A percentile compares a stretch with the other conserved stretches of the same genome.
Evolutionary conservation across 192 early-diverging fungal species (phyloP).

Genomic region (Phycomyces blakesleeanus): DNA sequence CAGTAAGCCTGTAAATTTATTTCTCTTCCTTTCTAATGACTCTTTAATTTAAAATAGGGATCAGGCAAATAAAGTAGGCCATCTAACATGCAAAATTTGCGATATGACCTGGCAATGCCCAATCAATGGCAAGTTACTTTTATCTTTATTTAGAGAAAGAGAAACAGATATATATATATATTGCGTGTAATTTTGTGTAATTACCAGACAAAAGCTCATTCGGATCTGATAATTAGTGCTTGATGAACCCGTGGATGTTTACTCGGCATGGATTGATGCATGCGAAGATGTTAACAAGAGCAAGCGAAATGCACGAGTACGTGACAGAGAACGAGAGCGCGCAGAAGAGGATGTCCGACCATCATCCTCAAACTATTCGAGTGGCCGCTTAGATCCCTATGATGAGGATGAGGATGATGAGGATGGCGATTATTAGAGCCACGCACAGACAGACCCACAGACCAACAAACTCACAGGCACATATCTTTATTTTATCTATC

Average conservation of each 20-base stretch:
- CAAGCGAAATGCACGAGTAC: constrained; percentile 14
- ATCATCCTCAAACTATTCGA: constrained; percentile 11
- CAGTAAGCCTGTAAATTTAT: background rate
- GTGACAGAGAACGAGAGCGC: background rate
- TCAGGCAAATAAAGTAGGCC: constrained; percentile 65
- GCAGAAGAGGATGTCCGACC: constrained; percentile 10
- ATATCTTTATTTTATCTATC: too few relatives aligned
- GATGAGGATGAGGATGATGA: constrained; percentile 19
- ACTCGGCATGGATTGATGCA: constrained; percentile 87
- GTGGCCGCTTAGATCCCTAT: constrained; percentile 15
- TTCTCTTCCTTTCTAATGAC: constrained; percentile 9
- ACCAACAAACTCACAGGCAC: too few relatives aligned
- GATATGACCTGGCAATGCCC: constrained; percentile 66
- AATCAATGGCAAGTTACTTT: constrained; percentile 60
- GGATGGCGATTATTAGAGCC: background rate
- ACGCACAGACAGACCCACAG: too few relatives aligned
- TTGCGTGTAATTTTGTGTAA: too few relatives aligned
- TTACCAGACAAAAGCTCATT: background rate
- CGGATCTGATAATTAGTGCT: constrained; percentile 43
- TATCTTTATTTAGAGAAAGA: too few relatives aligned
- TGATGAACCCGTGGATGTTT: constrained; percentile 83
- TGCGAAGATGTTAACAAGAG: constrained; percentile 55
- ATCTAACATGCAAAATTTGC: constrained; percentile 76
- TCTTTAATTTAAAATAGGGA: constrained; percentile 46
- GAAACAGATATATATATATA: too few relatives aligned